phyloP scores from a whole-genome alignment of 768 basidiomycete species.

The Psilocybe sp. region DNA sequence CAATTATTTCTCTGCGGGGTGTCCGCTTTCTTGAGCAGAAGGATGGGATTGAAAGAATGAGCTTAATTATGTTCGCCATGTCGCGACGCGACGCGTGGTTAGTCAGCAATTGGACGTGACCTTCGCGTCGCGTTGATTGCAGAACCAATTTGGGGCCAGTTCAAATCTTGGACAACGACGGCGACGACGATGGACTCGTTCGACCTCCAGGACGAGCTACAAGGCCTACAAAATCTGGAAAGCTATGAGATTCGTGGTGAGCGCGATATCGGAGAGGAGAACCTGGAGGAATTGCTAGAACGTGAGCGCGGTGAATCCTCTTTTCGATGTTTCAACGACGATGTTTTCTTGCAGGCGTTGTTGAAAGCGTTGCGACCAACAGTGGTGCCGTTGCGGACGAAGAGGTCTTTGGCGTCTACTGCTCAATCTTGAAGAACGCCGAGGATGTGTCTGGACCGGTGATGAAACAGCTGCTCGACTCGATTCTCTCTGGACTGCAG shows the following conservation, averaged over 20 bases:
- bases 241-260: constrained; percentile 70
- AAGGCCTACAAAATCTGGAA: constrained; percentile 56
- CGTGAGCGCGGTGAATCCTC: constrained; percentile 32
- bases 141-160: background rate
- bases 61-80: too few relatives aligned
- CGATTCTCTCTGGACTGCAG: constrained; percentile 72
- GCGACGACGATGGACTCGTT: constrained; percentile 33
- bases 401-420: constrained; percentile 77
- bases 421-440: constrained; percentile 77
- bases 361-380: constrained; percentile 75
- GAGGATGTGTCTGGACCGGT: constrained; percentile 57
- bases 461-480: constrained; percentile 88
- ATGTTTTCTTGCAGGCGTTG: constrained; percentile 51
- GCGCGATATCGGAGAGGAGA: constrained; percentile 57
- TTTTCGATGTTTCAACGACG: background rate
- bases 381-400: constrained; percentile 69
- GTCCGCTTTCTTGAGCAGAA: too few relatives aligned
- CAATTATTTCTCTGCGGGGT: too few relatives aligned
- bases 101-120: too few relatives aligned
- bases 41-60: too few relatives aligned
- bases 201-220: constrained; percentile 78
- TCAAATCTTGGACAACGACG: background rate
- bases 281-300: constrained; percentile 56
- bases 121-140: too few relatives aligned
- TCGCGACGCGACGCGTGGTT: too few relatives aligned